Evolutionary conservation across 257 asterid genomes (phyloP), one percentile per base, ranked within the genome.

Genomic region (Linderniella brevidens): DNA sequence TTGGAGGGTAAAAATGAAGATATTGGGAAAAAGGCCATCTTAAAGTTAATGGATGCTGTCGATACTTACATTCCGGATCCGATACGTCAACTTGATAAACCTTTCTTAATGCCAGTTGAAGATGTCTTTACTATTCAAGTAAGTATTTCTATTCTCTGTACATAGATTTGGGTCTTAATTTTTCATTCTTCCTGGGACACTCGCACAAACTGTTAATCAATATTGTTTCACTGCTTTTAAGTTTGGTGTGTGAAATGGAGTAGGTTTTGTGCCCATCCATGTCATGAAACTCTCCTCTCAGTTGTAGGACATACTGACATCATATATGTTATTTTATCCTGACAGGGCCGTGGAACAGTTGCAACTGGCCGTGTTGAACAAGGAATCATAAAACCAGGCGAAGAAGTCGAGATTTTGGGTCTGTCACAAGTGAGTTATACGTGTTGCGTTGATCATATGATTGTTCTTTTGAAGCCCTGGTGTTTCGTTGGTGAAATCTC

Each of bases 71-170:
- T 88, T 72, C 98, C 98, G 16, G 95, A 88, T 55, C 98, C 98
- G 32, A 72, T 84, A 35, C 93, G 98, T 56, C 71, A 61, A 54
- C 90, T 78, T 51, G 98, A 88, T 56, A 88, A 88, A 57, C 74
- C 94, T 57, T 88, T 88, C 83, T 63, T 88, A 57, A 84, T 88
- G 98, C 98, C 98, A 13, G 72, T 88, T 50, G 95, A 88, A 77
- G 98, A 84, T 61, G 99, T 90, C 62, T 90, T 90, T 62, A 85
- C 99, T 19, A 90, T 90, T 73, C 99, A 90, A 96, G 99, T 81
- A 70, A 48, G 49, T n/a, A n/a, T n/a, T n/a, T n/a, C n/a, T n/a
- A n/a, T 95, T 88, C 59, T 88, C 84, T 64, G 12, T 29, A 17
- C 29, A 12, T 11, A 50, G 44, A 56, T 25, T 25, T 25, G 32